Conservation (phyloP, 768 basidiomycete genomes). For the Boletales sp. region DNA sequence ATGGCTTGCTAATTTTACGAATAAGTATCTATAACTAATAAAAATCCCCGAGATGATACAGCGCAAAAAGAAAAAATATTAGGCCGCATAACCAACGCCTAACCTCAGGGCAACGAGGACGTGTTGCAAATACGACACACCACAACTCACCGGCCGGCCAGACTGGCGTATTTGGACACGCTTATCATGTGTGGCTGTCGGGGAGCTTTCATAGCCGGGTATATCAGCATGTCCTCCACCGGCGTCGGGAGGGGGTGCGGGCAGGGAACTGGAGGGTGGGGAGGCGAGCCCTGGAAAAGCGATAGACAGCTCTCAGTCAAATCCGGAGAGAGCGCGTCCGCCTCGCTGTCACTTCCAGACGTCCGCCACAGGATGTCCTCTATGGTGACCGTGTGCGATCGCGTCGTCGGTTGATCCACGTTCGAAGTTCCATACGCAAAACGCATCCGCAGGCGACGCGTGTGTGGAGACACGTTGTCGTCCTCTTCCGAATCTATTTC, state of each 20-base stretch:
- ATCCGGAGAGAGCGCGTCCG: constrained; percentile 16
- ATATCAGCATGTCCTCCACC: constrained; percentile 46
- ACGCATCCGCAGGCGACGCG: constrained; percentile 45
- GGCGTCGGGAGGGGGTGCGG: constrained; percentile 57
- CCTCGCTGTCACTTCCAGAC: constrained; percentile 22
- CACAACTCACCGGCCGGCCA: constrained; percentile 27
- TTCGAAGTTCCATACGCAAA: constrained; percentile 18
- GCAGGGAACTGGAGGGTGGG: constrained; percentile 6
- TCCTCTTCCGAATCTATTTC: constrained; percentile 63
- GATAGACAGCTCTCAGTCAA: constrained; percentile 16
- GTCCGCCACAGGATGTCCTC: constrained; percentile 23
- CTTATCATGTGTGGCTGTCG: constrained; percentile 12
- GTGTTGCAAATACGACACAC: background rate
- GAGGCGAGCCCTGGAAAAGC: constrained; percentile 11
- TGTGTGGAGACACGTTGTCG: constrained; percentile 45
- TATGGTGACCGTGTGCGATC: constrained; percentile 26
- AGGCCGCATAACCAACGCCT: background rate
- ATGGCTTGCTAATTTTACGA: constrained; percentile 18
- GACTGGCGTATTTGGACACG: constrained; percentile 28
- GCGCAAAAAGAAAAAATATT: background rate
- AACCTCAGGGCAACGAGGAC: background rate
- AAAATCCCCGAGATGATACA: background rate
- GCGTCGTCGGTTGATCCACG: constrained; percentile 27
- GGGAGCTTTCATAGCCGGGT: constrained; percentile 9
- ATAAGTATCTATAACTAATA: constrained; percentile 18